Evolutionary conservation across 495 filamentous ascomycete genomes (phyloP), one percentile per base, ranked within the genome.

Genomic region (Aspergillus haitiensis): DNA sequence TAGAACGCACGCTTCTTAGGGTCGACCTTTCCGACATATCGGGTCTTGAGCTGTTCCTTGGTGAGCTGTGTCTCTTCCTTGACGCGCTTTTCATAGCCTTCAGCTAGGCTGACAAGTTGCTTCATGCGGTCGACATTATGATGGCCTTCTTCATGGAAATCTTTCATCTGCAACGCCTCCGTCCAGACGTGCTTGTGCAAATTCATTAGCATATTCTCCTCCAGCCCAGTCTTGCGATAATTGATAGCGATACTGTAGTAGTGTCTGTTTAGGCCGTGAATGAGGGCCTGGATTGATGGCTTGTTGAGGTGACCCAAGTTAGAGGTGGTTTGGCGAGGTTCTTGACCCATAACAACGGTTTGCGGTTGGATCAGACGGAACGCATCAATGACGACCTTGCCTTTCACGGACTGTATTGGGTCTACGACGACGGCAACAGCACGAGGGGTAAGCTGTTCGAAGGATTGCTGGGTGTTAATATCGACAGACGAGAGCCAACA

Each of bases 121-220:
- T 92, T 83, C 77, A 98, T 84, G 52, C 87, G 82, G 32, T 94
- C 92, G 64, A 88, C 87, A 64, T 97, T 98, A 67, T 88, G 81
- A 59, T 83, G 77, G 27, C 86, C 91, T 72, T 97, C 93, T 59
- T 86, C 79, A 50, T 86, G 82, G 84, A 98, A 98, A 72, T 98
- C 92, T 52, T 93, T 90, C 95, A 98, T 98, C 72, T 95, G 86
- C 66, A 98, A 75, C 9, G 92, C 94, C 72, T 98, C 94, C 5
- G 94, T 98, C 94, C 94, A 98, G 46, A 97, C 93, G 58, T 96
- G 93, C 82, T 98, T 98, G 80, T 98, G 94, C 59, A 98, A 78
- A 68, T 98, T 98, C 94, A 98, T 98, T 67, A 98, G 74, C 94
- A 98, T 98, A 74, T 96, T 97, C 80, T 98, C 95, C 76, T 98